Evolutionary conservation across 768 basidiomycete species (phyloP), one percentile per base, ranked within the genome.

Genomic region (Mycena crocata): DNA sequence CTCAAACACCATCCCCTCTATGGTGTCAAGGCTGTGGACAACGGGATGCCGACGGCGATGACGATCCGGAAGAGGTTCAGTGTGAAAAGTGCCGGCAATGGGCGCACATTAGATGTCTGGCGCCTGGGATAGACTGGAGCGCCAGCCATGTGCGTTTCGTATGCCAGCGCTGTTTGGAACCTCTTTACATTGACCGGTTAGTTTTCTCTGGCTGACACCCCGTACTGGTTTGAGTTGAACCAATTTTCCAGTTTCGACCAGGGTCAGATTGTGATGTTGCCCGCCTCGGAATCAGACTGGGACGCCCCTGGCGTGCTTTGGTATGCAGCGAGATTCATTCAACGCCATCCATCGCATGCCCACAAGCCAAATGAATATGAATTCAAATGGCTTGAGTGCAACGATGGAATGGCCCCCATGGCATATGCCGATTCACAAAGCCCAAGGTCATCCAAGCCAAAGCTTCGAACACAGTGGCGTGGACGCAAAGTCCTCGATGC

Each of bases 21-120:
- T 59, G 17, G 7, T 65, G 64, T 14, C 19, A 52, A n/a, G 63
- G 55, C 24, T 65, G 57, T 34, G 64, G 52, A 3, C 21, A 23
- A 15, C 39, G 54, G 5, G 30, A n/a, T 0, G 40, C 57, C 12
- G 62, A 54, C 3, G 64, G 64, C 8, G 64, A 65, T 19, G 44
- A 58, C 8, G 35, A 58, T 21, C 34, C 34, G 10, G 44, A 65
- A 2, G 64, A 65, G 32, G 64, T 65, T 1, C 64, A 65, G 34
- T 65, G 64, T 21, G 21, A 23, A 23, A 6, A 37, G 13, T 65
- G 64, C 50, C 45, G 21, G 23, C 19, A 7, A 1, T 65, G 64
- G 64, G 34, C 57, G 13, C 64, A 65, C 15, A 52, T 65, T 8
- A 15, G 9, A 19, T 65, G 64, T 12, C 19, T 45, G 7, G 5